Evolutionary conservation across 306 rosid genomes (phyloP).

Genomic region (Vigna trinervia): DNA sequence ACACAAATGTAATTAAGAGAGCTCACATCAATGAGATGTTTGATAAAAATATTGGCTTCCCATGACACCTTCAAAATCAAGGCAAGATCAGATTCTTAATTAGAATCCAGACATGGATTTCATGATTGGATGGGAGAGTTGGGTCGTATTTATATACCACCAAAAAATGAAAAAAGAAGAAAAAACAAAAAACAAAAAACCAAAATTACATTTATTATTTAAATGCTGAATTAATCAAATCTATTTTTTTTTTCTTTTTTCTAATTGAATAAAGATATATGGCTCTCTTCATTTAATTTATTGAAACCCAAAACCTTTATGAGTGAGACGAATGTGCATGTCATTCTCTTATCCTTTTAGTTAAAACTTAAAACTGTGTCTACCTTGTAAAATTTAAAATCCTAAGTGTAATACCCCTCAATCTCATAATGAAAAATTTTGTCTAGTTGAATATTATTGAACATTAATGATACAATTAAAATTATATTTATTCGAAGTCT

Average conservation of each 20-base stretch:
- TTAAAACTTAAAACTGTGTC: not conserved
- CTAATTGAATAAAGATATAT: not conserved
- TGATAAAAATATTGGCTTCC: not conserved
- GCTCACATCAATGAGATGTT: not conserved
- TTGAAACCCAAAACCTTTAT: not conserved
- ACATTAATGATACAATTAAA: not conserved
- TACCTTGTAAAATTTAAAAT: not conserved
- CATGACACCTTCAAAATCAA: not conserved
- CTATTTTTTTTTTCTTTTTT: not conserved
- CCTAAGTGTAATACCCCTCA: not conserved
- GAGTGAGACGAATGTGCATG: not conserved
- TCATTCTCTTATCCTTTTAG: not conserved
- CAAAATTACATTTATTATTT: not conserved
- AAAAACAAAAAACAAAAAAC: not conserved
- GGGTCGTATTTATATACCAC: not conserved
- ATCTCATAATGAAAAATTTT: conserved; percentile 6
- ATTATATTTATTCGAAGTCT: too few species aligned
- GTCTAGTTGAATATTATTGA: not conserved
- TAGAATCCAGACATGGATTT: not conserved
- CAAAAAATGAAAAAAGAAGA: not conserved
- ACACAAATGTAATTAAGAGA: not conserved
- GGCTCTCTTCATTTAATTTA: not conserved
- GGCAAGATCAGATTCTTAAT: not conserved
- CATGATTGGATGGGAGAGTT: not conserved
- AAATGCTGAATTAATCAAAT: not conserved